Conservation (phyloP, 768 basidiomycete genomes). For the Termitomyces sp. region DNA sequence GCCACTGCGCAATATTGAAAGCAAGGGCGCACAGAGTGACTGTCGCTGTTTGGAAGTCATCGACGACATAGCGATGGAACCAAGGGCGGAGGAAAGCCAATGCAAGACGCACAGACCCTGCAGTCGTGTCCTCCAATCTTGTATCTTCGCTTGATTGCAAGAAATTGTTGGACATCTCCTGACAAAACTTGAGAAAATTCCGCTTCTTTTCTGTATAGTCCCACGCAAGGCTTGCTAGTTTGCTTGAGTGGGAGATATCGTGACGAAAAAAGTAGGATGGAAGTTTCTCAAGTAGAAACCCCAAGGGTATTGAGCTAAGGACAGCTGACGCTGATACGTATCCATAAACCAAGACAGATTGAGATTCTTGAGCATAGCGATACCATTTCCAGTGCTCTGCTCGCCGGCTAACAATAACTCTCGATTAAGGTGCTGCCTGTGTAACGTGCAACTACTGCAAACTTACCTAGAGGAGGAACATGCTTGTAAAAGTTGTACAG, state of each 20-base stretch:
- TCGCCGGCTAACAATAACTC: slow-evolving; percentile 10
- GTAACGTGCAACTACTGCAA: neutral
- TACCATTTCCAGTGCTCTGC: slow-evolving; percentile 71
- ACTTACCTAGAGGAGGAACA: slow-evolving; percentile 50
- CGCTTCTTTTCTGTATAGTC: slow-evolving; percentile 53
- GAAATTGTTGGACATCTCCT: slow-evolving; percentile 61
- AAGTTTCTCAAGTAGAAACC: slow-evolving; percentile 56
- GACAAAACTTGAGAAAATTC: slow-evolving; percentile 67
- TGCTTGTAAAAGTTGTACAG: slow-evolving; percentile 55
- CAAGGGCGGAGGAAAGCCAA: slow-evolving; percentile 64
- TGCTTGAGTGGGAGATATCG: slow-evolving; percentile 17
- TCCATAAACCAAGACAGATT: slow-evolving; percentile 68
- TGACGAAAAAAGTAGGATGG: slow-evolving; percentile 61
- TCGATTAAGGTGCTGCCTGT: neutral
- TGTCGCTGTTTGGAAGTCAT: slow-evolving; percentile 30
- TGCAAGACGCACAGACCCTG: slow-evolving; percentile 62
- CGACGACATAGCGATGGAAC: slow-evolving; percentile 48
- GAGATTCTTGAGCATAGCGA: slow-evolving; percentile 68
- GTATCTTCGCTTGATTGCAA: slow-evolving; percentile 46
- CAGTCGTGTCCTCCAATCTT: slow-evolving; percentile 60
- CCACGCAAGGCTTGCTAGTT: slow-evolving; percentile 37
- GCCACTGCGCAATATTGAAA: slow-evolving; percentile 56
- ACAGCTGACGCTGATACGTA: slow-evolving; percentile 63
- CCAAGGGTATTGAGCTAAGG: slow-evolving; percentile 63
- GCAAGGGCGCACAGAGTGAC: slow-evolving; percentile 34